A percentile compares a stretch with the other conserved stretches of the same genome.
phyloP scores from a whole-genome alignment of 2,329 filamentous ascomycete species.

The Blastomyces gilchristii region DNA sequence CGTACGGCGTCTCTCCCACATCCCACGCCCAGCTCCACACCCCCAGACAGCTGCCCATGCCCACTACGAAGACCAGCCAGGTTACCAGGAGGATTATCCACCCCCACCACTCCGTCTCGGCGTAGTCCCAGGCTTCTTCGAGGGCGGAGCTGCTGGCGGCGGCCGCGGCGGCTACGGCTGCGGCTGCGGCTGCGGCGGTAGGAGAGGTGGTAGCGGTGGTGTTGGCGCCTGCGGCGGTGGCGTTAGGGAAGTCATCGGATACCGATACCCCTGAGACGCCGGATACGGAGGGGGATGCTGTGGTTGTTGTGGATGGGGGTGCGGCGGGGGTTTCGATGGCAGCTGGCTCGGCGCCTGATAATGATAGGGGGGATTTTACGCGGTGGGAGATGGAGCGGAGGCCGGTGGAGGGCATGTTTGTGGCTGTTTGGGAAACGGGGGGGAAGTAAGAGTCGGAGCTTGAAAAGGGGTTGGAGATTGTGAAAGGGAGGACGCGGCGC shows the following conservation, averaged over 20 bases:
- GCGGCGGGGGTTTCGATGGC: background rate
- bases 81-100: constrained; percentile 87
- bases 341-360: constrained; percentile 21
- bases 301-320: background rate
- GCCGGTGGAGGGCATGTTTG: constrained; percentile 29
- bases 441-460: constrained; percentile 56
- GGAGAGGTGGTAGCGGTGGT: constrained; percentile 31
- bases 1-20: constrained; percentile 90
- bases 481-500: constrained; percentile 19
- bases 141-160: constrained; percentile 28
- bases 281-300: constrained; percentile 18
- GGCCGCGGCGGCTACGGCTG: no score
- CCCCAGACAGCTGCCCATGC: constrained; percentile 90
- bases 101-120: constrained; percentile 95
- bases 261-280: background rate
- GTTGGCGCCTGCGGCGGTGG: constrained; percentile 28
- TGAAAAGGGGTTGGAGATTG: constrained; percentile 40
- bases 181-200: constrained; percentile 26
- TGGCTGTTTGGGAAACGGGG: constrained; percentile 15
- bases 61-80: constrained; percentile 91
- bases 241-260: background rate
- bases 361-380: constrained; percentile 28
- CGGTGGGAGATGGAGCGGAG: constrained; percentile 19
- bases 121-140: constrained; percentile 73
- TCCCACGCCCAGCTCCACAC: constrained; percentile 99